Percentiles rank a stretch among this genome's conserved stretches.
Evolutionary conservation across 306 rosid species (phyloP).

Genomic region (Pyrus betulifolia): DNA sequence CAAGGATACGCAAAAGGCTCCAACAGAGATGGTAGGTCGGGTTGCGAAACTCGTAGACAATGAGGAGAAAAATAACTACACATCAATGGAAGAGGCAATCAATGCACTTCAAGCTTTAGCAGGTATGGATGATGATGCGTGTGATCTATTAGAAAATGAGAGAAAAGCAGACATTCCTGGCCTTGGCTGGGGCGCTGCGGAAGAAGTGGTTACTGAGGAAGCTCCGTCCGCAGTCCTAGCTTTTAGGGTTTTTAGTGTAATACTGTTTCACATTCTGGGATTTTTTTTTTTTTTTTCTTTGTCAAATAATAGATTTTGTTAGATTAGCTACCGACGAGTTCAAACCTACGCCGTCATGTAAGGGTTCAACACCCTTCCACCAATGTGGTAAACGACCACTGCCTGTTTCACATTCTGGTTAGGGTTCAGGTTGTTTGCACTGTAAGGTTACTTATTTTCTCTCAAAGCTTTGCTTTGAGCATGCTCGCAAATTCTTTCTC

Average conservation of each 20-base stretch:
- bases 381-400: fast-evolving
- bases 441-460: background rate
- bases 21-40: slow-evolving; percentile 48
- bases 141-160: background rate
- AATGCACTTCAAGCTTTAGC: slow-evolving; percentile 63
- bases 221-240: slow-evolving; percentile 32
- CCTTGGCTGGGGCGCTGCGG: slow-evolving; percentile 42
- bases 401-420: background rate
- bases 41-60: slow-evolving; percentile 41
- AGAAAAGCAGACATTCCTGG: slow-evolving; percentile 40
- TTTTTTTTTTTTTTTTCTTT: no score
- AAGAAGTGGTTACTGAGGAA: slow-evolving; percentile 73
- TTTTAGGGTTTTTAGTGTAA: background rate
- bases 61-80: slow-evolving; percentile 19
- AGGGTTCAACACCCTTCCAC: no score
- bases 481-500: background rate
- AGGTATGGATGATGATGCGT: slow-evolving; percentile 65
- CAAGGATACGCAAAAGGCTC: slow-evolving; percentile 34
- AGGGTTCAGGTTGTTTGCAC: background rate
- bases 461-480: background rate
- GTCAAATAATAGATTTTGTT: no score
- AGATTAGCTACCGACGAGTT: no score
- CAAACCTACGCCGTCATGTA: no score
- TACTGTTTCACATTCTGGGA: background rate
- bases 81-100: slow-evolving; percentile 42